These are phyloP conservation scores for Aspergillus versicolor DNA, from an alignment of 2,329 filamentous ascomycete species.

Conservation along the genomic window DNA sequence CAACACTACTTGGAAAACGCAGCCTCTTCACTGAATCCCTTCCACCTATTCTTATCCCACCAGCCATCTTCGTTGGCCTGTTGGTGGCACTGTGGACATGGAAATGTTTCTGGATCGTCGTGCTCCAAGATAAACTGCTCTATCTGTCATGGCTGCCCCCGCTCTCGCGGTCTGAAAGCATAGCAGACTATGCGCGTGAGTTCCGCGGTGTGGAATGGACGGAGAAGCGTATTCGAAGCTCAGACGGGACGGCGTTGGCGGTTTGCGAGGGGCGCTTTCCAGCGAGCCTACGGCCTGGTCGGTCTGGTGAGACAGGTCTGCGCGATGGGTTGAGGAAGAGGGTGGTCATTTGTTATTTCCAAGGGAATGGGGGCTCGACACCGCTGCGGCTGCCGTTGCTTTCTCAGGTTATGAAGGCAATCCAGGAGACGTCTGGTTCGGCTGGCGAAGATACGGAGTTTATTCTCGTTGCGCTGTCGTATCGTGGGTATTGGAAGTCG, in stretches of 20 bases:
- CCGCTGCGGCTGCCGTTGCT: conserved; percentile 42
- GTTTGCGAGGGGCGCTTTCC: conserved; percentile 61
- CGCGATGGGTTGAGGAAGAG: conserved; percentile 2
- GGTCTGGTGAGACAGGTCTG: too few relatives aligned
- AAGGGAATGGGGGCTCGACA: conserved; percentile 34
- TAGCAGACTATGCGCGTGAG: conserved; percentile 60
- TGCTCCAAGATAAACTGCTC: conserved; percentile 79
- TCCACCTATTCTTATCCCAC: conserved; percentile 59
- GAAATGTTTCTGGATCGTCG: conserved; percentile 70
- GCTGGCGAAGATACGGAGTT: conserved; percentile 19
- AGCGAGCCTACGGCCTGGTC: neutral
- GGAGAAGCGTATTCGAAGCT: conserved; percentile 50
- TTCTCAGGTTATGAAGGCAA: conserved; percentile 43
- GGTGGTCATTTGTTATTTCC: conserved; percentile 34
- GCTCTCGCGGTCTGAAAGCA: conserved; percentile 65
- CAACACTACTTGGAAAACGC: too few relatives aligned
- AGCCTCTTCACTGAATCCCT: conserved; percentile 28
- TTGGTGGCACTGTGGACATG: conserved; percentile 63
- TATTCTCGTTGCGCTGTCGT: conserved; percentile 52
- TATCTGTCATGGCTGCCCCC: conserved; percentile 77
- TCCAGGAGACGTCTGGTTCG: conserved; percentile 1
- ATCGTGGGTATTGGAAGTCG: conserved; percentile 78
- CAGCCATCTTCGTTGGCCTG: conserved; percentile 65
- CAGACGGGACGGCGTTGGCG: conserved; percentile 50
- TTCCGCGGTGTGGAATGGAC: conserved; percentile 66